Evolutionary conservation across 2,329 filamentous ascomycete species (phyloP).

Genomic region (Tolypocladium capitatum): DNA sequence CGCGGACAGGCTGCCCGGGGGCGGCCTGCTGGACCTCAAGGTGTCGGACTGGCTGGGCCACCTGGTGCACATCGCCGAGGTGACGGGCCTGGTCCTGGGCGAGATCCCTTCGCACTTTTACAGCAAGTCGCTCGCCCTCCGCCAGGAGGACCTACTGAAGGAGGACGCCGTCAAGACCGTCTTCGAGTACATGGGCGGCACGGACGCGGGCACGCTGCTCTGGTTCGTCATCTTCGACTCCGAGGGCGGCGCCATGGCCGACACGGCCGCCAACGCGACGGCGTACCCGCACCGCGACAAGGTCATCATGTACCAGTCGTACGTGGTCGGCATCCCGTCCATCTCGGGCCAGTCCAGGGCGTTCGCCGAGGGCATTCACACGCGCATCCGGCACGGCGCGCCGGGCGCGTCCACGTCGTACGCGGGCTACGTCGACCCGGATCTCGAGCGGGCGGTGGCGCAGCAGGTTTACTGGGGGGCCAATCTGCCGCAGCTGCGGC

Average conservation of each 20-base stretch:
- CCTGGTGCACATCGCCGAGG: conserved; percentile 37
- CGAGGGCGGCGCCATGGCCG: conserved; percentile 44
- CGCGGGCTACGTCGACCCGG: conserved; percentile 48
- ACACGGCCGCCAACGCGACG: conserved; percentile 40
- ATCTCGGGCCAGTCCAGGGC: conserved; percentile 30
- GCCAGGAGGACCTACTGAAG: conserved; percentile 31
- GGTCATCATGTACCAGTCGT: conserved; percentile 50
- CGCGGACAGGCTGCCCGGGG: conserved; percentile 29
- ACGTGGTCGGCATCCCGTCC: conserved; percentile 36
- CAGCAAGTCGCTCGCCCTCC: conserved; percentile 43
- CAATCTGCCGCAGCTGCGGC: conserved; percentile 32
- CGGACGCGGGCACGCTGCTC: conserved; percentile 35
- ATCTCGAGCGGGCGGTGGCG: conserved; percentile 24
- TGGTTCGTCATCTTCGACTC: conserved; percentile 53
- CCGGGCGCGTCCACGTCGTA: conserved; percentile 37
- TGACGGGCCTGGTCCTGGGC: conserved; percentile 31
- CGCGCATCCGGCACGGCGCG: conserved; percentile 23
- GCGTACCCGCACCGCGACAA: conserved; percentile 52
- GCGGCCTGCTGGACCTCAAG: conserved; percentile 27
- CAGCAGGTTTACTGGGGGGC: conserved; percentile 42
- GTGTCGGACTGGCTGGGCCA: conserved; percentile 50
- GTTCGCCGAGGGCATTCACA: conserved; percentile 40
- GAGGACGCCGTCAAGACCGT: conserved; percentile 29
- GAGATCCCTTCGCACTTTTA: conserved; percentile 39
- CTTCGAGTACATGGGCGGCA: conserved; percentile 38